phyloP scores from a whole-genome alignment of 2,329 filamentous ascomycete species.

The Pseudogymnoascus sp. region DNA sequence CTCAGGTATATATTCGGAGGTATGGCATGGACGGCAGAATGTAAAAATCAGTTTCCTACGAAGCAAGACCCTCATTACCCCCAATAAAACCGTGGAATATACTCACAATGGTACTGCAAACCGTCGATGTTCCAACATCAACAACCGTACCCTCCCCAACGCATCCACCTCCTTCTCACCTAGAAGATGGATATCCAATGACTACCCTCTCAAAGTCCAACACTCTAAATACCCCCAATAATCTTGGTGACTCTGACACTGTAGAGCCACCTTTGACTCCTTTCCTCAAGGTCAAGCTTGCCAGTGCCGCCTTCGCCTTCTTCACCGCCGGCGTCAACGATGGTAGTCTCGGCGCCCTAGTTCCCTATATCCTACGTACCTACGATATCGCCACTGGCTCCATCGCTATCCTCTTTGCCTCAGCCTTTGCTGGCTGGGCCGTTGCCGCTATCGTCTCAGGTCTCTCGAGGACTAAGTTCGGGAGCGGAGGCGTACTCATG shows the following conservation, averaged over 20 bases:
- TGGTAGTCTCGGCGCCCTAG: slow-evolving; percentile 52
- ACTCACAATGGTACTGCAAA: neutral
- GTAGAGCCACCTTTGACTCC: neutral
- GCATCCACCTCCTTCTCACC: neutral
- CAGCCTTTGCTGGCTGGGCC: slow-evolving; percentile 53
- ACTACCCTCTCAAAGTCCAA: neutral
- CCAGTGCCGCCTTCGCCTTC: slow-evolving; percentile 51
- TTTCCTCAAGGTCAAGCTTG: slow-evolving; percentile 35
- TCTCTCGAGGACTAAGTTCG: slow-evolving; percentile 41
- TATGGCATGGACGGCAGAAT: neutral
- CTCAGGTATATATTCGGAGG: neutral
- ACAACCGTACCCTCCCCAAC: neutral
- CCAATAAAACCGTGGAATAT: neutral
- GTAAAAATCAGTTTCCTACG: neutral
- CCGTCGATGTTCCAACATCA: neutral
- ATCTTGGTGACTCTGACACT: neutral
- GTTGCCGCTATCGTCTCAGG: slow-evolving; percentile 49
- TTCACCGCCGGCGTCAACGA: slow-evolving; percentile 59
- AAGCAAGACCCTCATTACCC: neutral
- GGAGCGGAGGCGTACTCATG: slow-evolving; percentile 47
- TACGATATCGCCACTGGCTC: slow-evolving; percentile 46
- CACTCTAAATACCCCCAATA: neutral
- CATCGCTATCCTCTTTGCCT: slow-evolving; percentile 43
- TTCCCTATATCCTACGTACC: slow-evolving; percentile 52
- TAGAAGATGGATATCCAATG: neutral